Percentiles rank a stretch among this genome's conserved stretches.
phyloP scores from a whole-genome alignment of 2,329 filamentous ascomycete genomes.

The Elsinoe arachidis region DNA sequence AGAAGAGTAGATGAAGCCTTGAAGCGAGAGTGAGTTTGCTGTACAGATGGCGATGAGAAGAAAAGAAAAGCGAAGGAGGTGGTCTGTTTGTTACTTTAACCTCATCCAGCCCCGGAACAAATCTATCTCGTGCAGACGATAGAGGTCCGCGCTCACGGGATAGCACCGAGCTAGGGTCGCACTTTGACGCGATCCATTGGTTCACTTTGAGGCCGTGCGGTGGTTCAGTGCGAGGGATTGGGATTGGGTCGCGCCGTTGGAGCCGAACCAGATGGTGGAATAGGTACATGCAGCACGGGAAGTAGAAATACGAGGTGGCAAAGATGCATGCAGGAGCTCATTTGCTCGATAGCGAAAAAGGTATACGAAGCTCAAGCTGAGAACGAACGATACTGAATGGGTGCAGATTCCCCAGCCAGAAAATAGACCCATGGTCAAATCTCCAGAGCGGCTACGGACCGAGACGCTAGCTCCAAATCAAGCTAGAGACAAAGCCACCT shows the following conservation, averaged over 20 bases:
- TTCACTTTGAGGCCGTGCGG: constrained; percentile 1
- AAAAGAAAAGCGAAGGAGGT: not conserved
- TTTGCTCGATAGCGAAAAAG: not conserved
- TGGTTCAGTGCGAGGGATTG: not conserved
- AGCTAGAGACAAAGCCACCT: constrained; percentile 2
- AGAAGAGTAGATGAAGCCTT: not conserved
- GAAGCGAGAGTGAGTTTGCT: not conserved
- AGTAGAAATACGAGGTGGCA: constrained; percentile 1
- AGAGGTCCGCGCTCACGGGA: not conserved
- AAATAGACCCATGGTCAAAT: not conserved
- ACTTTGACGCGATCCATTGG: constrained; percentile 9
- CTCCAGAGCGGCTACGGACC: constrained; percentile 3
- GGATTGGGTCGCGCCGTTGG: constrained; percentile 6
- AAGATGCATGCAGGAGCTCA: not conserved
- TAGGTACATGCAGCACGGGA: not conserved
- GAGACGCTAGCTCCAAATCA: not conserved
- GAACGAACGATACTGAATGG: not conserved
- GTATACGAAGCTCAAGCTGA: not conserved
- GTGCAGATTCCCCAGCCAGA: not conserved
- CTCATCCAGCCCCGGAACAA: not conserved
- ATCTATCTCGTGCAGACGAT: not conserved
- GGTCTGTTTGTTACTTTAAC: constrained; percentile 2
- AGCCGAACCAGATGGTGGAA: not conserved
- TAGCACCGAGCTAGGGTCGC: constrained; percentile 1
- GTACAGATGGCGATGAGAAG: not conserved